A percentile compares a stretch with the other conserved stretches of the same genome.
These are phyloP conservation scores for Fusarium luffae DNA, from an alignment of 2,329 filamentous ascomycete genomes.

Conservation along the genomic window DNA sequence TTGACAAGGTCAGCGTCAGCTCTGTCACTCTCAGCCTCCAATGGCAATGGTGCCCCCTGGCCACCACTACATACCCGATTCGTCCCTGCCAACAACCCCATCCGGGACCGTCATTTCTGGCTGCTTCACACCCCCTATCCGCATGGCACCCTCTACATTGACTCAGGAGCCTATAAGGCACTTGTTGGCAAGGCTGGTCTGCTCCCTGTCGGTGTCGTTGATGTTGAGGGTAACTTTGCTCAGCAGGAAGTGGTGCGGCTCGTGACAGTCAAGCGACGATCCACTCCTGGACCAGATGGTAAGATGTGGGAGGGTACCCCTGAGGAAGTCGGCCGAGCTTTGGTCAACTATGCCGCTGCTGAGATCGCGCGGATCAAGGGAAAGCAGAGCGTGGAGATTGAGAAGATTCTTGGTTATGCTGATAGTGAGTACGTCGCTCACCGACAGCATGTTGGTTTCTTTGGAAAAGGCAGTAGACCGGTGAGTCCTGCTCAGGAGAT, in stretches of 20 bases:
- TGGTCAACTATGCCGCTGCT: constrained; percentile 91
- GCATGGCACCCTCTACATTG: constrained; percentile 92
- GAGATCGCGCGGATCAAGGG: constrained; percentile 90
- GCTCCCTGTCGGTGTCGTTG: constrained; percentile 89
- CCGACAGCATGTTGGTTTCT: constrained; percentile 87
- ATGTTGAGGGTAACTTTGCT: constrained; percentile 87
- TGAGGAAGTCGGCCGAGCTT: constrained; percentile 83
- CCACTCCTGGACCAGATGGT: constrained; percentile 53
- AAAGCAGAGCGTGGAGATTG: constrained; percentile 83
- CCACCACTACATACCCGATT: constrained; percentile 91
- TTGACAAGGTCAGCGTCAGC: constrained; percentile 58
- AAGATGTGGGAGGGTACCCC: constrained; percentile 64
- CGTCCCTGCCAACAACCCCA: constrained; percentile 83
- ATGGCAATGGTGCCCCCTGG: constrained; percentile 46
- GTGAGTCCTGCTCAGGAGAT: constrained; percentile 57
- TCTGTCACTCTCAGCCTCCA: constrained; percentile 48
- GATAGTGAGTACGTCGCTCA: constrained; percentile 95
- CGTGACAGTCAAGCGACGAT: constrained; percentile 76
- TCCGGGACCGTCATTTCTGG: constrained; percentile 97
- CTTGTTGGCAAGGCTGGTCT: constrained; percentile 86
- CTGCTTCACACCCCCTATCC: constrained; percentile 90
- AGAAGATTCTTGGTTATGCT: constrained; percentile 84
- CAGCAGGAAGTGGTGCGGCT: constrained; percentile 93
- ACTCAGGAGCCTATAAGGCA: constrained; percentile 86
- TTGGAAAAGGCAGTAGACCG: constrained; percentile 65